phyloP scores from a whole-genome alignment of 1,139 yeast genomes.

The Wickerhamiella pararugosa region DNA sequence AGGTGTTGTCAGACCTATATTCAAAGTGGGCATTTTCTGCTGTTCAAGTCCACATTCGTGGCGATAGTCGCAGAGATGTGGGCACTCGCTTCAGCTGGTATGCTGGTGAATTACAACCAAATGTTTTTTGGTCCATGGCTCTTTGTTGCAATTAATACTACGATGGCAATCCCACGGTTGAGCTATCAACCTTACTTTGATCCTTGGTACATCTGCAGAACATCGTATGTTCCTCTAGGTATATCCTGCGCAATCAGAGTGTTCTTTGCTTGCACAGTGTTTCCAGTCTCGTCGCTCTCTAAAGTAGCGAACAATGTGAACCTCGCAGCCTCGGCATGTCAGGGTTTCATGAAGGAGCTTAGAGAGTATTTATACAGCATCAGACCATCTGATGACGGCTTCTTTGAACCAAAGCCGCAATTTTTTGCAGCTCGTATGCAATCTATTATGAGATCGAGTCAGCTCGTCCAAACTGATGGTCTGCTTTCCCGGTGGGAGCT shows the following conservation, averaged over 20 bases:
- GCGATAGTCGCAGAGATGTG: slow-evolving; percentile 14
- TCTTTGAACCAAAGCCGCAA: slow-evolving; percentile 1
- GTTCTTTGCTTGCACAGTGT: slow-evolving; percentile 12
- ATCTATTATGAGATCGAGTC: too few species aligned
- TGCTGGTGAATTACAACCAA: background rate
- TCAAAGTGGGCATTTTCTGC: slow-evolving; percentile 15
- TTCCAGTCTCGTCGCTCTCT: slow-evolving; percentile 17
- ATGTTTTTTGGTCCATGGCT: slow-evolving; percentile 1
- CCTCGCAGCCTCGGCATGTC: slow-evolving; percentile 4
- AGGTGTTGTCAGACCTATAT: slow-evolving; percentile 11
- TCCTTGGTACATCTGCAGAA: slow-evolving; percentile 11
- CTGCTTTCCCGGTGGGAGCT: too few species aligned
- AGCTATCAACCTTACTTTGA: slow-evolving; percentile 9
- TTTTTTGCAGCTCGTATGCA: too few species aligned
- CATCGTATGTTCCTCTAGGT: slow-evolving; percentile 16
- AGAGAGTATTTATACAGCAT: too few species aligned
- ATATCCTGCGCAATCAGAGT: slow-evolving; percentile 14
- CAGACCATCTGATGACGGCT: slow-evolving; percentile 10
- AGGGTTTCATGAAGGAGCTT: slow-evolving; percentile 3
- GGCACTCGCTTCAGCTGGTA: slow-evolving; percentile 2
- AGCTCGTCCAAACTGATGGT: too few species aligned
- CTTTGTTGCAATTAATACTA: slow-evolving; percentile 12
- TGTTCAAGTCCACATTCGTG: slow-evolving; percentile 13
- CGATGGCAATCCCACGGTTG: slow-evolving; percentile 11
- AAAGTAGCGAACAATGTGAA: slow-evolving; percentile 12